Percentiles rank a stretch among this genome's conserved stretches.
These are phyloP conservation scores for Cryptococcus sp. DNA, from an alignment of 1,284 basidiomycete species.

Conservation along the genomic window DNA sequence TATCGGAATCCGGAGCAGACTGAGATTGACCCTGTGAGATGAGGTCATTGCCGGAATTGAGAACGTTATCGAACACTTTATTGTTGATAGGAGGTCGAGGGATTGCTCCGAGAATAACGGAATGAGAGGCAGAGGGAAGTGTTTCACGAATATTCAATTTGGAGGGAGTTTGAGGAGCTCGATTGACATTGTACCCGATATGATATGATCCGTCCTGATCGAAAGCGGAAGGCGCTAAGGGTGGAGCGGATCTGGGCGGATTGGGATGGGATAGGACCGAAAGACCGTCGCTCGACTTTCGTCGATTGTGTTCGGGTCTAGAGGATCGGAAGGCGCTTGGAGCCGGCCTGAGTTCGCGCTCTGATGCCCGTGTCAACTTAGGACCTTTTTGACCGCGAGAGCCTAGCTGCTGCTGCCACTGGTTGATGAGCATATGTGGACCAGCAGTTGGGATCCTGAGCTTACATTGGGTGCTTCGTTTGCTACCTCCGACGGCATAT, in stretches of 20 bases:
- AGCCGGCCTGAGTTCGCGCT: slow-evolving; percentile 10
- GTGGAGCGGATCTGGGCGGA: slow-evolving; percentile 6
- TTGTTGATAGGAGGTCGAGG: slow-evolving; percentile 23
- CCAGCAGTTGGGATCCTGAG: background rate
- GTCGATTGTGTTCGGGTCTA: slow-evolving; percentile 20
- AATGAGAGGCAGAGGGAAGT: slow-evolving; percentile 1
- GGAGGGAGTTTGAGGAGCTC: slow-evolving; percentile 41
- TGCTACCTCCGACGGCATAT: slow-evolving; percentile 31
- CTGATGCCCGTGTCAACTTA: slow-evolving; percentile 3
- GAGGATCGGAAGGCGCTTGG: background rate
- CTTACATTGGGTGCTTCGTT: slow-evolving; percentile 30
- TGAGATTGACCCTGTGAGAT: slow-evolving; percentile 47
- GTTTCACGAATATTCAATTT: slow-evolving; percentile 8
- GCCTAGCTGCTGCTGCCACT: slow-evolving; percentile 43
- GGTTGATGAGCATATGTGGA: slow-evolving; percentile 2
- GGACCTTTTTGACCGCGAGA: too few species aligned
- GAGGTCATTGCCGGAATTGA: background rate
- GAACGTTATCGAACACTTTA: slow-evolving; percentile 3
- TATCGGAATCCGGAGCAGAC: slow-evolving; percentile 40
- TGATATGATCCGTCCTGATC: slow-evolving; percentile 30
- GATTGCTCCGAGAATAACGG: slow-evolving; percentile 32
- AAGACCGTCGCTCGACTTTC: slow-evolving; percentile 24
- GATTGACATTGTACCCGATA: slow-evolving; percentile 37
- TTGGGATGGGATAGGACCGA: slow-evolving; percentile 1
- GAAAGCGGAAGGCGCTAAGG: slow-evolving; percentile 18